Evolutionary conservation across 2,329 filamentous ascomycete genomes (phyloP).

Genomic region (Xylaria arbuscula): DNA sequence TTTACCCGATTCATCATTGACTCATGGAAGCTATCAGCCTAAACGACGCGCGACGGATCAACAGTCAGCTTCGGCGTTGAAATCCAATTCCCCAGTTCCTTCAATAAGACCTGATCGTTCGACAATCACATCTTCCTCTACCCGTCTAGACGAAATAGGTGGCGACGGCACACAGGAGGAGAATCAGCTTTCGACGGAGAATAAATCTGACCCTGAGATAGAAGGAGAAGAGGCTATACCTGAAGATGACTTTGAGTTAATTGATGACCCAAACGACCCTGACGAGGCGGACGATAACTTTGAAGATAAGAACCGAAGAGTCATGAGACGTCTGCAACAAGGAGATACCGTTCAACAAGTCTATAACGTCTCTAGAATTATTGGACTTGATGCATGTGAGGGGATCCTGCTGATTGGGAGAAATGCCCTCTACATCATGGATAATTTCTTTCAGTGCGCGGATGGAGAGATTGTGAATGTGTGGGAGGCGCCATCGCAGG

Average conservation of each 20-base stretch:
- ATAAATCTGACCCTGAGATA: constrained; percentile 46
- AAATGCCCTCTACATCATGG: constrained; percentile 90
- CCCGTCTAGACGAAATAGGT: constrained; percentile 39
- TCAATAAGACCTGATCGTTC: constrained; percentile 34
- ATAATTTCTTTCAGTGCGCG: constrained; percentile 93
- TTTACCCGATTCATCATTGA: constrained; percentile 77
- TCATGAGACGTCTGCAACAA: constrained; percentile 91
- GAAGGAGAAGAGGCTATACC: constrained; percentile 55
- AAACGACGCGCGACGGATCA: constrained; percentile 74
- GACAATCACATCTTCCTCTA: constrained; percentile 36
- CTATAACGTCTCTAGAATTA: constrained; percentile 93
- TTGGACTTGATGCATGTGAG: constrained; percentile 92
- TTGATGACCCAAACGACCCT: constrained; percentile 90
- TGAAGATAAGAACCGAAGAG: constrained; percentile 97
- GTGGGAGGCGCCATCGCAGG: constrained; percentile 90
- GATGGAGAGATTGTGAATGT: constrained; percentile 98
- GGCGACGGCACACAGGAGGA: constrained; percentile 41
- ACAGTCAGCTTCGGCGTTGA: constrained; percentile 51
- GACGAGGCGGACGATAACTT: constrained; percentile 80
- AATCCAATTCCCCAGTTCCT: constrained; percentile 44
- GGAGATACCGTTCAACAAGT: constrained; percentile 94
- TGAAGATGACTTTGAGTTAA: constrained; percentile 95
- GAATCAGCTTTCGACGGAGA: constrained; percentile 37
- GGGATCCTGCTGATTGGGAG: constrained; percentile 94
- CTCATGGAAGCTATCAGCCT: constrained; percentile 82